Conservation (phyloP, 768 basidiomycete species). For the Trametes cingulata region DNA sequence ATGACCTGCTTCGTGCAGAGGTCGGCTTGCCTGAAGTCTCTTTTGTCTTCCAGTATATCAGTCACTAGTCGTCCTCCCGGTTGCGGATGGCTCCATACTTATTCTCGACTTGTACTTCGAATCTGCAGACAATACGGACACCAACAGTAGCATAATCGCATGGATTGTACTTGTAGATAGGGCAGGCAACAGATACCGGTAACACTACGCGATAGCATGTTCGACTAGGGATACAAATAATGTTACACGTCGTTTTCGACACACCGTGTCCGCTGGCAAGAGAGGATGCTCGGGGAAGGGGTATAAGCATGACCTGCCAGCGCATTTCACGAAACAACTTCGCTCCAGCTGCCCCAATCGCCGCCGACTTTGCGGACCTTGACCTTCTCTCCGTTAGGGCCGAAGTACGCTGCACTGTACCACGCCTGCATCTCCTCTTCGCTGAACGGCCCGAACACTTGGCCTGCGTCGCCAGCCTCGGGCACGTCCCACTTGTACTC, state of each 20-base stretch:
- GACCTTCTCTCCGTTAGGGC: slow-evolving; percentile 73
- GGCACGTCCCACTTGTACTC: slow-evolving; percentile 80
- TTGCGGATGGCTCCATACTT: not conserved
- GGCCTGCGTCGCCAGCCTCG: slow-evolving; percentile 44
- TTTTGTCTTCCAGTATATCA: slow-evolving; percentile 96
- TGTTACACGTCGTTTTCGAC: slow-evolving; percentile 27
- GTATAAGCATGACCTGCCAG: too few species aligned
- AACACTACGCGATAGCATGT: slow-evolving; percentile 8
- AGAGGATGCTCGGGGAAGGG: not conserved
- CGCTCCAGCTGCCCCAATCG: slow-evolving; percentile 76
- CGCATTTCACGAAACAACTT: slow-evolving; percentile 49
- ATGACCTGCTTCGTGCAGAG: slow-evolving; percentile 92
- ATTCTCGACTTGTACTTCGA: not conserved
- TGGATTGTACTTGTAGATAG: slow-evolving; percentile 12
- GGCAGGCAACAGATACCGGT: not conserved
- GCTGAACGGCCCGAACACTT: slow-evolving; percentile 77
- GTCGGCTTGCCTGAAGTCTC: slow-evolving; percentile 82
- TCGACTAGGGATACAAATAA: slow-evolving; percentile 29
- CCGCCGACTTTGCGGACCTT: slow-evolving; percentile 65
- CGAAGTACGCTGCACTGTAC: slow-evolving; percentile 83
- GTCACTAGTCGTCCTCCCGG: slow-evolving; percentile 56
- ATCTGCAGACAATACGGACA: not conserved
- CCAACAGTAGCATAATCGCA: not conserved
- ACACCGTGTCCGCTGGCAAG: not conserved
- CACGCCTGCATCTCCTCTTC: slow-evolving; percentile 81